phyloP scores from a whole-genome alignment of 2,329 filamentous ascomycete genomes.

The Alternaria arbusti region DNA sequence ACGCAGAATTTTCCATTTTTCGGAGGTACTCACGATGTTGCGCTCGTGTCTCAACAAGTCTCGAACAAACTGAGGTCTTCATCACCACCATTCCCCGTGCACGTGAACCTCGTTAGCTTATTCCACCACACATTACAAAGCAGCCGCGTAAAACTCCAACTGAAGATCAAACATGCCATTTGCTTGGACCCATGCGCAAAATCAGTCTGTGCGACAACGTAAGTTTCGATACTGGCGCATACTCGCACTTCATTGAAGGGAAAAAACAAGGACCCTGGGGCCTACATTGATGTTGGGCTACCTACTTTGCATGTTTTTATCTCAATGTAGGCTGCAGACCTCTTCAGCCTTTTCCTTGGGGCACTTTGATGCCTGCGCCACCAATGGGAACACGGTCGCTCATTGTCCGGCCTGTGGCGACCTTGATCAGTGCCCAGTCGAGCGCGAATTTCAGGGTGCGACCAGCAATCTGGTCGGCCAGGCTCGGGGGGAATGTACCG shows the following conservation, averaged over 20 bases:
- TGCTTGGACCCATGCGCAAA: background rate
- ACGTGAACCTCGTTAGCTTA: background rate
- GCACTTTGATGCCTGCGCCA: too few relatives aligned
- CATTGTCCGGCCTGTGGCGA: background rate
- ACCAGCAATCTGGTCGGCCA: background rate
- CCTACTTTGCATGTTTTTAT: background rate
- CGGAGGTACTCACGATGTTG: rapidly evolving
- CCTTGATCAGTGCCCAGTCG: background rate
- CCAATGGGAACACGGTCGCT: too few relatives aligned
- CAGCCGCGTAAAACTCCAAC: background rate
- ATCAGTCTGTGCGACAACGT: background rate
- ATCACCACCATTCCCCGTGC: background rate
- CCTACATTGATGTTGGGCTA: background rate
- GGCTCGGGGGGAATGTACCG: background rate
- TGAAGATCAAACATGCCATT: background rate
- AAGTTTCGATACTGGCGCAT: background rate
- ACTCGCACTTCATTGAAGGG: background rate
- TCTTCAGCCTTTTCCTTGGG: background rate
- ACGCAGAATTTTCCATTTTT: rapidly evolving
- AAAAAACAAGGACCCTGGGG: background rate
- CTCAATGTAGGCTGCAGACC: background rate
- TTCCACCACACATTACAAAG: background rate
- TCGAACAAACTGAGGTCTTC: background rate
- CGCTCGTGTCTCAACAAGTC: background rate
- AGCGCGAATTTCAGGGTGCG: background rate